These are phyloP conservation scores for Colletotrichum magnum DNA, from an alignment of 2,329 filamentous ascomycete genomes.

Conservation along the genomic window DNA sequence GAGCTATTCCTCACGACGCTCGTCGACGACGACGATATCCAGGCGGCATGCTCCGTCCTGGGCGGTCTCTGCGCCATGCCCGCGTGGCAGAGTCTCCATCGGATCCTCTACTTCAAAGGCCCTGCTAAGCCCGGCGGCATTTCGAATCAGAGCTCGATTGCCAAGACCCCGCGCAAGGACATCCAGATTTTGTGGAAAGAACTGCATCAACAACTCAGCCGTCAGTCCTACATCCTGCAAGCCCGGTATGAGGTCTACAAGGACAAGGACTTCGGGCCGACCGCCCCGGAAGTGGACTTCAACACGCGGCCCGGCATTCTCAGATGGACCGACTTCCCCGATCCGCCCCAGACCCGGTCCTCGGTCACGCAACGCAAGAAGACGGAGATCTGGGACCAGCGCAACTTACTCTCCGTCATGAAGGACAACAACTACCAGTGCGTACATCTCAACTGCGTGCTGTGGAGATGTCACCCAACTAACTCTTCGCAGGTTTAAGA, in stretches of 20 bases:
- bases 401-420: slow-evolving; percentile 62
- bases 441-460: neutral
- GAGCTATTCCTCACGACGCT: slow-evolving; percentile 72
- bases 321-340: slow-evolving; percentile 73
- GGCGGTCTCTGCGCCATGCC: slow-evolving; percentile 71
- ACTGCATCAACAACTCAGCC: slow-evolving; percentile 66
- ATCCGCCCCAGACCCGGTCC: slow-evolving; percentile 64
- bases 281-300: slow-evolving; percentile 52
- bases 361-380: slow-evolving; percentile 66
- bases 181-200: slow-evolving; percentile 63
- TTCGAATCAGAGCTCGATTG: slow-evolving; percentile 52
- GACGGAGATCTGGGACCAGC: slow-evolving; percentile 69
- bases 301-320: slow-evolving; percentile 63
- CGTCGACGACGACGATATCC: slow-evolving; percentile 65
- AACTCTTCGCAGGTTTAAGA: slow-evolving; percentile 60
- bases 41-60: slow-evolving; percentile 65
- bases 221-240: slow-evolving; percentile 71
- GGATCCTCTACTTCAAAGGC: slow-evolving; percentile 69
- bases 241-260: slow-evolving; percentile 67
- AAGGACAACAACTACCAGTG: slow-evolving; percentile 68
- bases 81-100: slow-evolving; percentile 63
- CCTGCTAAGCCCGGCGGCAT: slow-evolving; percentile 62
- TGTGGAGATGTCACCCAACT: neutral
- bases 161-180: slow-evolving; percentile 50
- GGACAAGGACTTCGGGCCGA: slow-evolving; percentile 61